phyloP scores from a whole-genome alignment of 192 early-diverging fungal genomes.

The Jimgerdemannia lactiflua region DNA sequence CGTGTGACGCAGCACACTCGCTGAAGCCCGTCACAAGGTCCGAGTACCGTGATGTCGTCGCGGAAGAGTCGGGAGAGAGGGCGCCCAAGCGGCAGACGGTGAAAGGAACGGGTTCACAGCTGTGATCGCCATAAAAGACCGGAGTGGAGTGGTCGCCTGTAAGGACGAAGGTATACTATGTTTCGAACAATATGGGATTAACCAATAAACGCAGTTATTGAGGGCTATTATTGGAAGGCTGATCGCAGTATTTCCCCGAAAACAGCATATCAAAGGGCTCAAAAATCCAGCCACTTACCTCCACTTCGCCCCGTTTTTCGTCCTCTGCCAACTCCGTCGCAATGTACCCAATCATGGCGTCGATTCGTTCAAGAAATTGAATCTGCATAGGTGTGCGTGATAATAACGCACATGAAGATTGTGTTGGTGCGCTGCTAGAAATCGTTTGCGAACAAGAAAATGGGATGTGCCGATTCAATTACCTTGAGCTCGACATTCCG shows the following conservation, averaged over 20 bases:
- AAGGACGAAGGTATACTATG: conserved; percentile 21
- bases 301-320: neutral
- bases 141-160: conserved; percentile 35
- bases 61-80: neutral
- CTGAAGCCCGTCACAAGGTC: conserved; percentile 15
- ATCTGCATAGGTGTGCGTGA: neutral
- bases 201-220: neutral
- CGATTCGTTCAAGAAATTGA: conserved; percentile 13
- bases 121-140: conserved; percentile 28
- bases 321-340: neutral
- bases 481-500: conserved; percentile 20
- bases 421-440: too few species aligned
- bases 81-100: conserved; percentile 1
- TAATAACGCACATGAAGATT: too few species aligned
- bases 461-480: neutral
- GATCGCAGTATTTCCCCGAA: neutral
- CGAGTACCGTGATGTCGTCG: neutral
- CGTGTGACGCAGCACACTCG: conserved; percentile 12
- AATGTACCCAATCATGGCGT: conserved; percentile 10
- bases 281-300: conserved; percentile 1
- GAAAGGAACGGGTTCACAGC: conserved; percentile 30
- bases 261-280: too few species aligned
- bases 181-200: too few species aligned
- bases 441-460: too few species aligned
- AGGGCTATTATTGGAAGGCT: neutral